Evolutionary conservation across 495 filamentous ascomycete species (phyloP).

Genomic region (Chaetomium fimeti): DNA sequence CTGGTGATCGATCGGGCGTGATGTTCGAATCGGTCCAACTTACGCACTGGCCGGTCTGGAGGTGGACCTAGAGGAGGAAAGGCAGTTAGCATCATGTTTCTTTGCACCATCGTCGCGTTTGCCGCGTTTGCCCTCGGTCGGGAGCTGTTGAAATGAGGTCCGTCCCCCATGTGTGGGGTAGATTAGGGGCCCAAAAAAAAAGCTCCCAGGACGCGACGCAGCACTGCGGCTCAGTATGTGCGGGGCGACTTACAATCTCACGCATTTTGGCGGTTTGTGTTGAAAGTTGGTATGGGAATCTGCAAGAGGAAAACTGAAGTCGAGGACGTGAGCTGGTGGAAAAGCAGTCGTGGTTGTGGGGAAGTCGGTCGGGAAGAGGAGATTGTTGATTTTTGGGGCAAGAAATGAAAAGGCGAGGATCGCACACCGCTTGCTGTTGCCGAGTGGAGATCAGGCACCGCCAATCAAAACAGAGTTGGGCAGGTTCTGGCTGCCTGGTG

Average conservation of each 20-base stretch:
- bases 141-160: conserved; percentile 7
- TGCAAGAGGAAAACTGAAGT: conserved; percentile 25
- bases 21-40: conserved; percentile 44
- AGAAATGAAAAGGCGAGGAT: conserved; percentile 33
- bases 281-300: conserved; percentile 31
- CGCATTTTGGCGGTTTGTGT: conserved; percentile 65
- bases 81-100: conserved; percentile 36
- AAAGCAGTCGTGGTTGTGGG: conserved; percentile 32
- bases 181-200: conserved; percentile 34
- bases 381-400: conserved; percentile 42
- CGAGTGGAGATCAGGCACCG: conserved; percentile 38
- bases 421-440: conserved; percentile 37
- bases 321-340: conserved; percentile 18
- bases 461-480: conserved; percentile 22
- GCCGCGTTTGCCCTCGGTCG: conserved; percentile 29
- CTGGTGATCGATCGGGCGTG: conserved; percentile 29
- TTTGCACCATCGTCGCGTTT: conserved; percentile 16
- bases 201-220: conserved; percentile 70
- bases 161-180: conserved; percentile 38
- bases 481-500: conserved; percentile 26
- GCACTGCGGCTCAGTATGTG: conserved; percentile 44
- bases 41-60: conserved; percentile 99
- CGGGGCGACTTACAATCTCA: conserved; percentile 76
- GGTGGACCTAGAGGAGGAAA: conserved; percentile 73
- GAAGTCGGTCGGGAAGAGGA: conserved; percentile 30